Base-by-base conservation (phyloP, 192 early-diverging fungal genomes). In the Gamsiella multidivaricata region DNA sequence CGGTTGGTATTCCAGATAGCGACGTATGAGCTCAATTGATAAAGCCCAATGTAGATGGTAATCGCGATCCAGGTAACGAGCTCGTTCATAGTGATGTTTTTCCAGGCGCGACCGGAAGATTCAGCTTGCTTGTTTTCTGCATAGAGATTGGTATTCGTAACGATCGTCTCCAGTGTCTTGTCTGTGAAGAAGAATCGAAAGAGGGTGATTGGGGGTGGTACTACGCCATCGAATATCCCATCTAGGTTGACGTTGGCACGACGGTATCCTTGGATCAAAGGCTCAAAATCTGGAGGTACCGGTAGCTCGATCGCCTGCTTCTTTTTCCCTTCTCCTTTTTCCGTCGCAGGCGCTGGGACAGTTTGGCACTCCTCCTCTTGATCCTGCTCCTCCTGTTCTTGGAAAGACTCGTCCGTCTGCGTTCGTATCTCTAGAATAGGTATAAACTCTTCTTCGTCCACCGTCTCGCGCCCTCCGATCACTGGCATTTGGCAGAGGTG, bases 121-220 rank as follows among this genome's bases (percentile, higher is more conserved):
- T 31, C 41, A 29, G 63, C 63, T 11, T 31, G 3, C 36, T 65
- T 54, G 37, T 17, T 65, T 29, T 28, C n/a, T 20, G 64, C 53
- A 22, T 66, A 66, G 5, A 47, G 41, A 54, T 66, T 66, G 42
- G 64, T 66, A 37, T 56, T 66, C 23, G 41, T 22, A 9, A 56
- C 53, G 18, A 66, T 56, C 17, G 64, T 55, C 17, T 56, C 17
- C 37, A 66, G 41, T 47, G 47, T 66, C 18, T 14, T 33, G 33
- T 66, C 64, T 8, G 64, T 46, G 53, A 66, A 66, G 22, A 66
- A 56, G 3, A 66, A 53, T 5, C 64, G 64, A 46, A 66, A 66
- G 8, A 66, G n/a, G 6, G 12, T 55, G 37, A 66, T 47, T 17
- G 64, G 64, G 7, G 53, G 22, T n/a, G 64, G 51, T 28, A 20